Evolutionary conservation across 441 rosid genomes (phyloP).

Genomic region (Hypseocharis bilobata): DNA sequence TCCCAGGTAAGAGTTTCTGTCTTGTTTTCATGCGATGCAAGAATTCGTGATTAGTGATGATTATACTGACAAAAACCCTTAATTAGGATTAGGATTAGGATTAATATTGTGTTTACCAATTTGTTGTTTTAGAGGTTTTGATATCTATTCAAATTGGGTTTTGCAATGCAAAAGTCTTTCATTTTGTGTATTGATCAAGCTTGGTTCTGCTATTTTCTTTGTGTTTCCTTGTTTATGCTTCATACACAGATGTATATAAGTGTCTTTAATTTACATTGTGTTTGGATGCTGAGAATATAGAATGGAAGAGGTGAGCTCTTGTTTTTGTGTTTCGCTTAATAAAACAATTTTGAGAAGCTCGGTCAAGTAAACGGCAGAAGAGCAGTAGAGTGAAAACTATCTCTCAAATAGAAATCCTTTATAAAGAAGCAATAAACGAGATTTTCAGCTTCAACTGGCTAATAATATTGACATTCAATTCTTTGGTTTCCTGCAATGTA

Average conservation of each 20-base stretch:
- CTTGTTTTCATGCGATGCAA: neutral
- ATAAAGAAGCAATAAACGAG: too few relatives aligned
- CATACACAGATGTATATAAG: neutral
- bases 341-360: neutral
- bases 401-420: too few relatives aligned
- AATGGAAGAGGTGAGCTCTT: neutral
- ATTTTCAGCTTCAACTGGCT: neutral
- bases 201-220: neutral
- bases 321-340: neutral
- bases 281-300: neutral
- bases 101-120: neutral
- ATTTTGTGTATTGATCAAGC: neutral
- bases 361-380: neutral
- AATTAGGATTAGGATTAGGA: neutral
- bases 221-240: neutral
- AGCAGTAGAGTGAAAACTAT: neutral
- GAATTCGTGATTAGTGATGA: neutral
- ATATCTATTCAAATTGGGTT: neutral
- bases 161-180: neutral
- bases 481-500: neutral
- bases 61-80: neutral
- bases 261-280: neutral
- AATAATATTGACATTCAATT: neutral
- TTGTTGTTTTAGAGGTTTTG: neutral
- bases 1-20: constrained; percentile 29